Evolutionary conservation across 1,284 basidiomycete genomes (phyloP), one percentile per base, ranked within the genome.

Genomic region (Pseudozyma tsukubaensis): DNA sequence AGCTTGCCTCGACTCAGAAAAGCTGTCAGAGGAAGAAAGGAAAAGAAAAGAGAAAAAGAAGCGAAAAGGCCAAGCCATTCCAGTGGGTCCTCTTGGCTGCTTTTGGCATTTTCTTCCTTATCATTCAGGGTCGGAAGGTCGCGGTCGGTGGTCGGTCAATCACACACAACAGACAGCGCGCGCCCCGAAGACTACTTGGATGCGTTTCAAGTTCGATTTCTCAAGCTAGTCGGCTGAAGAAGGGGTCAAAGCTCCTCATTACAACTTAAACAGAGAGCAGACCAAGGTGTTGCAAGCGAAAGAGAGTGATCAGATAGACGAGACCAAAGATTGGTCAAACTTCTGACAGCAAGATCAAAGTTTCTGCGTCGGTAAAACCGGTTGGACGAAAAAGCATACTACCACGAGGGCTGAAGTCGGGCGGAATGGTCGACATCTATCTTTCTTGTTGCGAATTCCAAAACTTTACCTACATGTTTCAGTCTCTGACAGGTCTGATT

Each of bases 11-110:
- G 19, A 45, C 7, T 24, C 14, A 50, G 14, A 37, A 37, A 35
- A 51, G 34, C 35, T 19, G 34, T 36, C 14, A 10, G 9, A 51
- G 8, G 36, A 18, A 21, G 34, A n/a, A 24, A 21, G 24, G 9
- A 10, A 21, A 19, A 16, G 10, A 19, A 12, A n/a, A 47, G 32
- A 3, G 24, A 16, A 35, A 19, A 16, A 4, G 14, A 13, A 34
- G 12, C 18, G 19, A 19, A n/a, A 34, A 51, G 45, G 58, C 58
- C 58, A 59, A 53, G 44, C 59, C 55, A 59, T 59, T 59, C 56
- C 62, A 45, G n/a, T 4, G 18, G 24, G 45, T 29, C 18, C 43
- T 36, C 50, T 52, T 63, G 60, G 48, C 60, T 35, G 50, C 36
- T 44, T 24, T 18, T 32, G 32, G 52, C 52, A 36, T 35, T 35